Conservation (phyloP, 768 basidiomycete genomes). For the Russula earlei region DNA sequence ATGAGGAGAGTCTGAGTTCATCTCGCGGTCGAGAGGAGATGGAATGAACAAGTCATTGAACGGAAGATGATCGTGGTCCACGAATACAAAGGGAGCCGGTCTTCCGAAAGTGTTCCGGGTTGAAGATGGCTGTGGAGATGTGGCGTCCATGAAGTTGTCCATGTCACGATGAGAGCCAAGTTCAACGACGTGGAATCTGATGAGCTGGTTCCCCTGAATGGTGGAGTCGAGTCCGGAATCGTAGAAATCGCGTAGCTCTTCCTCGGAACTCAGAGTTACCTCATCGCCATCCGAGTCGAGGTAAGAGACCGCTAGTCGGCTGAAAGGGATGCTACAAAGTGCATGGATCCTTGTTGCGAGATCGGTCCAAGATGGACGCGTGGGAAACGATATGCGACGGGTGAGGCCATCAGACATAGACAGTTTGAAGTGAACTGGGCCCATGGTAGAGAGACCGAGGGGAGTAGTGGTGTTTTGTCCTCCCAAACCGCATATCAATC, state of each 20-base stretch:
- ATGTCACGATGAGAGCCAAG: slow-evolving; percentile 31
- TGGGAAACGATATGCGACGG: slow-evolving; percentile 48
- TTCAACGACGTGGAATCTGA: slow-evolving; percentile 61
- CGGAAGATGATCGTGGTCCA: slow-evolving; percentile 52
- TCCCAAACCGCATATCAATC: not conserved
- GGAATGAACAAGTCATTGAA: slow-evolving; percentile 33
- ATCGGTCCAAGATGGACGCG: slow-evolving; percentile 43
- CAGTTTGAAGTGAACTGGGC: slow-evolving; percentile 56
- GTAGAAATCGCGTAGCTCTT: slow-evolving; percentile 72
- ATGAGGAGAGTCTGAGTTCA: slow-evolving; percentile 37
- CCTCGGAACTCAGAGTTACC: slow-evolving; percentile 66
- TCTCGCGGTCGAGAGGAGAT: slow-evolving; percentile 23
- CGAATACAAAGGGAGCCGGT: slow-evolving; percentile 36
- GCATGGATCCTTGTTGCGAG: slow-evolving; percentile 48
- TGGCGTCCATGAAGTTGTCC: slow-evolving; percentile 27
- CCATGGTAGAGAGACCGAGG: slow-evolving; percentile 27
- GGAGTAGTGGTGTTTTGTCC: too few species aligned
- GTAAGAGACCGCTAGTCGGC: slow-evolving; percentile 60
- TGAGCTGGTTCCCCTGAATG: slow-evolving; percentile 22
- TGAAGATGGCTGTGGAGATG: slow-evolving; percentile 27
- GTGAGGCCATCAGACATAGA: slow-evolving; percentile 39
- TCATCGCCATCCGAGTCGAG: slow-evolving; percentile 65
- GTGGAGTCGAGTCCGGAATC: slow-evolving; percentile 21
- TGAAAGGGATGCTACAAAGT: slow-evolving; percentile 47
- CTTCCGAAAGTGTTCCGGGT: slow-evolving; percentile 55